Evolutionary conservation across 78 protist species (phyloP), one percentile per base, ranked within the genome.

Genomic region (Acrasis kona): DNA sequence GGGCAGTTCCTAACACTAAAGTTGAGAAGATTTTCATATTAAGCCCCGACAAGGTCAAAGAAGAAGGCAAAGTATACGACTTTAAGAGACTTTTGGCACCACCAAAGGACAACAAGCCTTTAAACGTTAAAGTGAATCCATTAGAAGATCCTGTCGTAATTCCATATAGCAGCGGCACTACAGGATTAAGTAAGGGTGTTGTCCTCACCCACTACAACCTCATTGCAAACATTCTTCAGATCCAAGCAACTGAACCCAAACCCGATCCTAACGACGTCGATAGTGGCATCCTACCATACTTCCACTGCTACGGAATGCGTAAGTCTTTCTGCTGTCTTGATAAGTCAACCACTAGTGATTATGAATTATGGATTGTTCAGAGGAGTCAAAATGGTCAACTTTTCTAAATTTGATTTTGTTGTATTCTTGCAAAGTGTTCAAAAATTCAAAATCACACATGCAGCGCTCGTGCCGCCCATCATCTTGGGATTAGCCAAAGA

Each of bases 121-220:
- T 9, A 8, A 70, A 74, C 19, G 9, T 77, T 5, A 5, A 5
- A 10, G 5, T 5, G 5, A 5, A 74, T 28, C 7, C 36, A 10
- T 37, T 28, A 29, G 77, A 77, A 41, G 81, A 74, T 10, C 31
- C 41, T 3, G 83, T 30, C 12, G 0, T 39, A 31, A 31, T 86
- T 30, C 72, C 58, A 42, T 90, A 89, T 68, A 78, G 92, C 7
- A 19, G 65, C 32, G 95, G 95, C 37, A 89, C 93, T 0, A 90
- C 94, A 10, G 97, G 97, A 5, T 10, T 89, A 37, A 85, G 87
- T 1, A 93, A 93, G 67, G 97, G 95, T 1, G 93, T 89, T n/a
- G 9, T 19, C 61, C 80, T 93, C 12, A 78, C 93, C 10, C 90
- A 93, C 79, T 27, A 77, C 30, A 89, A 87, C 75, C 10, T 91